These are phyloP conservation scores for Fusarium buxicola DNA, from an alignment of 2,329 filamentous ascomycete genomes.

Conservation along the genomic window DNA sequence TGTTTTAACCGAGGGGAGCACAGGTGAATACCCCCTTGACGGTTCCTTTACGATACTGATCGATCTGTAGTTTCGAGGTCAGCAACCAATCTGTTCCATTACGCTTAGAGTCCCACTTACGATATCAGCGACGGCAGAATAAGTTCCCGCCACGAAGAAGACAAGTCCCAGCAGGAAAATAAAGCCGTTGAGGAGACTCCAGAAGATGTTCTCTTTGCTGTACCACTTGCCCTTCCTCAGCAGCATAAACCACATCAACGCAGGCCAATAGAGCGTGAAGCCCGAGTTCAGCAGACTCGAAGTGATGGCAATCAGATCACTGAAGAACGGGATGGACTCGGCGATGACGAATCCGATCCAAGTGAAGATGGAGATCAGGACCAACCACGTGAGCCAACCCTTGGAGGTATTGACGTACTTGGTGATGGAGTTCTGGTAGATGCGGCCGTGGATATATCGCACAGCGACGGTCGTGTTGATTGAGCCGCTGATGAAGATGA, in stretches of 20 bases:
- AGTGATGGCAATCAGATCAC: slow-evolving; percentile 67
- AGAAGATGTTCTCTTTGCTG: slow-evolving; percentile 29
- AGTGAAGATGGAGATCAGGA: slow-evolving; percentile 67
- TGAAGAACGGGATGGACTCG: slow-evolving; percentile 79
- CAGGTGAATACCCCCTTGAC: slow-evolving; percentile 31
- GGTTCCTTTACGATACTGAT: slow-evolving; percentile 32
- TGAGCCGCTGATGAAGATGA: slow-evolving; percentile 76
- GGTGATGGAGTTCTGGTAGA: slow-evolving; percentile 36
- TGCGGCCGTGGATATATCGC: slow-evolving; percentile 52
- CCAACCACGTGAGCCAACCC: slow-evolving; percentile 64
- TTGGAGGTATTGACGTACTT: slow-evolving; percentile 41
- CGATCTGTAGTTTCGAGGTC: slow-evolving; percentile 11
- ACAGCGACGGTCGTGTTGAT: slow-evolving; percentile 63
- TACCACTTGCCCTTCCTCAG: slow-evolving; percentile 42
- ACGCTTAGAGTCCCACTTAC: background rate
- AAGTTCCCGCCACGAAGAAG: slow-evolving; percentile 33
- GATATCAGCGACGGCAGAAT: slow-evolving; percentile 29
- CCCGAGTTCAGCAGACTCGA: slow-evolving; percentile 60
- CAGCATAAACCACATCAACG: slow-evolving; percentile 55
- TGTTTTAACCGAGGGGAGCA: slow-evolving; percentile 22
- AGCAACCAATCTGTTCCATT: background rate
- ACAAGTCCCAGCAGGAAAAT: slow-evolving; percentile 36
- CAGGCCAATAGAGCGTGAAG: slow-evolving; percentile 54
- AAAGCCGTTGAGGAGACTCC: slow-evolving; percentile 26
- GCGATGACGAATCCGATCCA: slow-evolving; percentile 58